These are phyloP conservation scores for Saccharomyces jurei DNA, from an alignment of 805 yeast genomes.

Conservation along the genomic window DNA sequence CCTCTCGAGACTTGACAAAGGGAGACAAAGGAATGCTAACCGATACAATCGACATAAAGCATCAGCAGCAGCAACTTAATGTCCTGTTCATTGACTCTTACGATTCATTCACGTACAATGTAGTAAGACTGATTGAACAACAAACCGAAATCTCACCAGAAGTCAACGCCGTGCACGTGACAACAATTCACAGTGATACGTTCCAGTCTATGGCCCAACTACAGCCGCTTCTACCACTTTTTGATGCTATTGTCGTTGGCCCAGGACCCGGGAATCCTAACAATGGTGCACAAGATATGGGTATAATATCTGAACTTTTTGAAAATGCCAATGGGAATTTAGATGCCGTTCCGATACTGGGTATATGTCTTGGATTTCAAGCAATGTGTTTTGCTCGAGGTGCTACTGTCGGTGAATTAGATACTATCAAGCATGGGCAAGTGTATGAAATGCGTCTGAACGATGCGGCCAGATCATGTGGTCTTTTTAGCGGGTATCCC, in stretches of 20 bases:
- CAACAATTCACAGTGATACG: slow-evolving; percentile 33
- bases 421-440: slow-evolving; percentile 77
- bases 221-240: slow-evolving; percentile 36
- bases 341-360: slow-evolving; percentile 57
- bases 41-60: slow-evolving; percentile 6
- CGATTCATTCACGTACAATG: slow-evolving; percentile 88
- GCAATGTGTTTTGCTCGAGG: slow-evolving; percentile 62
- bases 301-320: slow-evolving; percentile 58
- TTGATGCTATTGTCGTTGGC: slow-evolving; percentile 78
- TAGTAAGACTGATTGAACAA: slow-evolving; percentile 50
- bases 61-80: slow-evolving; percentile 6
- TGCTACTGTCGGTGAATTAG: slow-evolving; percentile 43
- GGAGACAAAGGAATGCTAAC: background rate
- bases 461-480: slow-evolving; percentile 17
- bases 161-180: slow-evolving; percentile 21
- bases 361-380: slow-evolving; percentile 92
- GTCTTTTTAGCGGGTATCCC: slow-evolving; percentile 38
- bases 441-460: slow-evolving; percentile 41
- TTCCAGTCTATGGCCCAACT: slow-evolving; percentile 32
- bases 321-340: slow-evolving; percentile 9
- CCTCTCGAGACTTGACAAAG: background rate
- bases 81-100: slow-evolving; percentile 67
- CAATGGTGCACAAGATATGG: slow-evolving; percentile 49
- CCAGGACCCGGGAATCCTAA: slow-evolving; percentile 97
- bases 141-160: slow-evolving; percentile 33